These are phyloP conservation scores for Zizania palustris DNA, from an alignment of 202 grass and related monocot species.

Conservation along the genomic window DNA sequence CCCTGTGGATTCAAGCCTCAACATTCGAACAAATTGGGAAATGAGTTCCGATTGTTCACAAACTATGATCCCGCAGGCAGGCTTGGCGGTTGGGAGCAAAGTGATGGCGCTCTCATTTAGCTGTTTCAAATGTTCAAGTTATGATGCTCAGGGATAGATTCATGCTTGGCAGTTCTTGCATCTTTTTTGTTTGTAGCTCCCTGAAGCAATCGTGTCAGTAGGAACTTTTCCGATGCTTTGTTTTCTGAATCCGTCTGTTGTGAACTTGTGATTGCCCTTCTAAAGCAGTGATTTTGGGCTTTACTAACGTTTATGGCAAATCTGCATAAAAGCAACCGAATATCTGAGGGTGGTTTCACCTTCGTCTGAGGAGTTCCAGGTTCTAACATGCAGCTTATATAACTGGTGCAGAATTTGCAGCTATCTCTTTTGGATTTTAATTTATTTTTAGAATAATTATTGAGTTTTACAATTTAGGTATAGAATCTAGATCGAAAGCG, in stretches of 20 bases:
- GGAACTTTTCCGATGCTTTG: not conserved
- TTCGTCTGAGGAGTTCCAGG: too few species aligned
- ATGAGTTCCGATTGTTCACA: constrained; percentile 74
- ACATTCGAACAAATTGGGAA: constrained; percentile 90
- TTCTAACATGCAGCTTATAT: too few species aligned
- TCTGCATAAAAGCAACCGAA: not conserved
- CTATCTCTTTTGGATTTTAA: too few species aligned
- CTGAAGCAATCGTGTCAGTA: not conserved
- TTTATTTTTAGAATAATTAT: too few species aligned
- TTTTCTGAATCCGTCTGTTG: not conserved
- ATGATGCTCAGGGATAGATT: not conserved
- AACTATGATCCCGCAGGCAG: constrained; percentile 67
- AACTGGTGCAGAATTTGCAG: too few species aligned
- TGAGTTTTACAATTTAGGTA: too few species aligned
- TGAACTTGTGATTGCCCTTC: not conserved
- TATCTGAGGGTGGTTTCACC: not conserved
- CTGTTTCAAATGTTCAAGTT: not conserved
- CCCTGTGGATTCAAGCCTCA: constrained; percentile 71
- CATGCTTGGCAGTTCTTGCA: not conserved
- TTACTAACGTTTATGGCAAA: not conserved
- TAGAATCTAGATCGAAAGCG: too few species aligned
- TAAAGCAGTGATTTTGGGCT: not conserved
- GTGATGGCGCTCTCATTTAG: not conserved
- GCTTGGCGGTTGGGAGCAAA: constrained; percentile 71
- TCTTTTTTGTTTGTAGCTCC: not conserved